Evolutionary conservation across 2,329 filamentous ascomycete genomes (phyloP), one percentile per base, ranked within the genome.

Genomic region (Aspergillaceae sp.): DNA sequence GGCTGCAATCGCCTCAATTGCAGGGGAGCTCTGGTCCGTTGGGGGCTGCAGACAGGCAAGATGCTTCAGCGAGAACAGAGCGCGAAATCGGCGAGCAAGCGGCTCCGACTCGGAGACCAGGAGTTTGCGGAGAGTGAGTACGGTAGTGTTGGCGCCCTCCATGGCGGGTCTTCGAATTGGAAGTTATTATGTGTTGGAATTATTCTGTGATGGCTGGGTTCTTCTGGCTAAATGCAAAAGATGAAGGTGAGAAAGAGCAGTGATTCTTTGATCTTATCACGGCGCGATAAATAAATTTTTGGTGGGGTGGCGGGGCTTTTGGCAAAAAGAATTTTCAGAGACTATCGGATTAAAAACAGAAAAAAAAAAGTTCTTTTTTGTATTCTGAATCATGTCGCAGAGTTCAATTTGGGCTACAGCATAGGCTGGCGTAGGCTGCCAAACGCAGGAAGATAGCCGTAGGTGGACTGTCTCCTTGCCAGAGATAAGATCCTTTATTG

Each of bases 61-160:
- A 66, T 97, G 87, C 74, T 98, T 98, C 50, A 98, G 82, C 11
- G 91, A 96, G 74, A 98, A 98, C 57, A 98, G 86, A 38, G 92
- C 91, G 59, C 92, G 88, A 72, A 97, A 98, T 53, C 92, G 88
- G 53, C 87, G 77, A 35, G 90, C 85, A 45, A 98, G 85, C 40
- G 90, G 82, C 51, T 86, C 84, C 9, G 78, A 71, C 72, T 97
- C 92, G 42, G 86, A 84, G 58, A 78, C 83, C 49, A 98, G 81
- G 49, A 84, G 86, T 60, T 84, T 78, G 61, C 88, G 84, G 34
- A 74, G 67, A 32, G 65, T 60, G 38, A 63, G 51, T 49, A 76
- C 63, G 5, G 71, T 71, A 44, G 61, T 54, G 49, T 69, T 63
- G 8, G 54, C 46, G 37, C 46, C 49, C 40, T 54, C 50, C 10